Percentiles rank a stretch among this genome's conserved stretches.
phyloP scores from a whole-genome alignment of 176 grass and related monocot genomes.

The Calamus simplicifolius region DNA sequence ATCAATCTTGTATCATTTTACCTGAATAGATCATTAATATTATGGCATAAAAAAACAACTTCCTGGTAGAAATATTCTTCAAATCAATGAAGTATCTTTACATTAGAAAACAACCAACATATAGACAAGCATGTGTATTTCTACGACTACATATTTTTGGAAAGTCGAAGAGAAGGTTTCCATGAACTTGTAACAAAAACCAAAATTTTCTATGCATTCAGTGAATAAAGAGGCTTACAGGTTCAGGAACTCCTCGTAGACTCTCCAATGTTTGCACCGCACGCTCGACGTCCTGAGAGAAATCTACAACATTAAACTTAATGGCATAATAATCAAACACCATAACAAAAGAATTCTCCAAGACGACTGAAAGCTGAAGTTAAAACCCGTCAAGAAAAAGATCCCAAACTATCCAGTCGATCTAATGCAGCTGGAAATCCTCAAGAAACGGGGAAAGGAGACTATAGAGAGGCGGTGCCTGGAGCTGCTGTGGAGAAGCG shows the following conservation, averaged over 20 bases:
- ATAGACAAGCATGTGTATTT: no score
- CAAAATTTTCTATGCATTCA: background rate
- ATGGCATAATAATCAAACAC: no score
- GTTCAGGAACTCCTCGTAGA: constrained; percentile 57
- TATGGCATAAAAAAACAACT: no score
- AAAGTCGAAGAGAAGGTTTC: background rate
- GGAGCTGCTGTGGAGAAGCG: constrained; percentile 51
- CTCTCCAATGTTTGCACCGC: constrained; percentile 60
- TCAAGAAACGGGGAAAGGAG: background rate
- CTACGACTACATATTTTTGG: no score
- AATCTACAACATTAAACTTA: background rate
- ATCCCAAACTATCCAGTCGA: background rate
- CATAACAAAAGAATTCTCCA: background rate
- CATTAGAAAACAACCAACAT: no score
- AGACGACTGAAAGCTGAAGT: background rate
- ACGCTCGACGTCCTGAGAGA: constrained; percentile 56
- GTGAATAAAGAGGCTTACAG: constrained; percentile 28
- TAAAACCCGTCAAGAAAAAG: background rate
- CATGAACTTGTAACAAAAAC: background rate
- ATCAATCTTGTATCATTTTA: no score
- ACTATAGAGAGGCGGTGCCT: constrained; percentile 27
- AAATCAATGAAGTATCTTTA: no score
- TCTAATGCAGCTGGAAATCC: background rate
- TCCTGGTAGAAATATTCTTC: no score
- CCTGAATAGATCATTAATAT: no score